Conservation (phyloP, 1,284 basidiomycete species). For the Puccinia horiana region DNA sequence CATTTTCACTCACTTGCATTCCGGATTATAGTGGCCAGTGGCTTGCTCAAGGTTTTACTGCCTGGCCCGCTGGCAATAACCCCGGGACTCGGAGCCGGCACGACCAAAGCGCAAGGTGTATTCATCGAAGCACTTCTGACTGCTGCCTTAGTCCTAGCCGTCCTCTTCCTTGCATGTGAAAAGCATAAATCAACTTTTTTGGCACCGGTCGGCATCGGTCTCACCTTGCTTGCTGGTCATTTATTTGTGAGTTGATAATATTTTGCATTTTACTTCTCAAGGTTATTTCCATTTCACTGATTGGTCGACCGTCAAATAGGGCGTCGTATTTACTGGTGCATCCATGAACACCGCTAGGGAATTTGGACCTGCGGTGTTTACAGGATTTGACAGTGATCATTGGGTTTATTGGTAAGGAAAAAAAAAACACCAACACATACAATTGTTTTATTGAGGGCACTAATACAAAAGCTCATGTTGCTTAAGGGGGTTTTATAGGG, state of each 20-base stretch:
- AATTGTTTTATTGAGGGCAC: neutral
- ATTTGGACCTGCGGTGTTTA: slow-evolving; percentile 47
- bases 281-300: neutral
- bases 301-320: neutral
- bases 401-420: slow-evolving; percentile 45
- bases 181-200: slow-evolving; percentile 70
- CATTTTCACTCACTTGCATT: neutral
- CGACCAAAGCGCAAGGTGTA: slow-evolving; percentile 32
- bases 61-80: slow-evolving; percentile 43
- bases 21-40: slow-evolving; percentile 22
- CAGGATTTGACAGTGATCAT: slow-evolving; percentile 45
- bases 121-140: slow-evolving; percentile 43
- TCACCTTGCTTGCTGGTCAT: slow-evolving; percentile 70
- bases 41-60: slow-evolving; percentile 19
- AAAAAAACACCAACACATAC: neutral
- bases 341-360: slow-evolving; percentile 49
- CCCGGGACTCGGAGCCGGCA: slow-evolving; percentile 30
- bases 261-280: neutral
- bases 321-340: slow-evolving; percentile 44
- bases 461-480: neutral
- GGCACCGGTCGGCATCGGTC: slow-evolving; percentile 72
- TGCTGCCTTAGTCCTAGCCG: slow-evolving; percentile 41
- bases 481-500: slow-evolving; percentile 6
- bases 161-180: slow-evolving; percentile 44
- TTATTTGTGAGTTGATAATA: slow-evolving; percentile 61